These are phyloP conservation scores for Ogataea hybrid DNA, from an alignment of 1,139 yeast genomes.

Conservation along the genomic window DNA sequence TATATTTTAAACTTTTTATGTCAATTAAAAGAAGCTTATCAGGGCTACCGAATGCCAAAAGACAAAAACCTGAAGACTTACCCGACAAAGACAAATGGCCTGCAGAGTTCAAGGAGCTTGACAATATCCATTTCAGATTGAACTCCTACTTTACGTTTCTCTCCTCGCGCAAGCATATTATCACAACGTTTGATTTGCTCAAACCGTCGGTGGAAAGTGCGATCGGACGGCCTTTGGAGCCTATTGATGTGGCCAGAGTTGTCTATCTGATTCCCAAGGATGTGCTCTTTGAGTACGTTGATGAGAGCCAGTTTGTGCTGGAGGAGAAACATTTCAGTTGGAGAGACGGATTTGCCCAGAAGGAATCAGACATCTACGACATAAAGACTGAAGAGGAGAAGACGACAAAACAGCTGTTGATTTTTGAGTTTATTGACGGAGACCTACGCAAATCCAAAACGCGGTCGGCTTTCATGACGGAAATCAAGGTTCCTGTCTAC, in stretches of 20 bases:
- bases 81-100: conserved; percentile 27
- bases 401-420: conserved; percentile 49
- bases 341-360: conserved; percentile 45
- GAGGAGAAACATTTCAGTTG: conserved; percentile 46
- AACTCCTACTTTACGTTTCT: conserved; percentile 58
- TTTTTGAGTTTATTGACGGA: conserved; percentile 81
- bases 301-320: conserved; percentile 59
- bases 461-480: conserved; percentile 33
- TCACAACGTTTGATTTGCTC: conserved; percentile 52
- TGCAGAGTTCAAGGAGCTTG: conserved; percentile 35
- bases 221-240: conserved; percentile 36
- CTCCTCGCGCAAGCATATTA: conserved; percentile 51
- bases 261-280: conserved; percentile 66
- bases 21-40: conserved; percentile 1
- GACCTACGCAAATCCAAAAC: conserved; percentile 43
- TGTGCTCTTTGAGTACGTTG: conserved; percentile 69
- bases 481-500: conserved; percentile 43
- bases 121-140: conserved; percentile 43
- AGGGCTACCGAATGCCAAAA: conserved; percentile 2
- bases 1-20: neutral
- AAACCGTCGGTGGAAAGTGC: conserved; percentile 47
- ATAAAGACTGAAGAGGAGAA: conserved; percentile 38
- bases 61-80: neutral
- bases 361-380: conserved; percentile 49
- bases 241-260: conserved; percentile 61